Evolutionary conservation across 345 rosid species (phyloP).

Genomic region (Syzygium oleosum): DNA sequence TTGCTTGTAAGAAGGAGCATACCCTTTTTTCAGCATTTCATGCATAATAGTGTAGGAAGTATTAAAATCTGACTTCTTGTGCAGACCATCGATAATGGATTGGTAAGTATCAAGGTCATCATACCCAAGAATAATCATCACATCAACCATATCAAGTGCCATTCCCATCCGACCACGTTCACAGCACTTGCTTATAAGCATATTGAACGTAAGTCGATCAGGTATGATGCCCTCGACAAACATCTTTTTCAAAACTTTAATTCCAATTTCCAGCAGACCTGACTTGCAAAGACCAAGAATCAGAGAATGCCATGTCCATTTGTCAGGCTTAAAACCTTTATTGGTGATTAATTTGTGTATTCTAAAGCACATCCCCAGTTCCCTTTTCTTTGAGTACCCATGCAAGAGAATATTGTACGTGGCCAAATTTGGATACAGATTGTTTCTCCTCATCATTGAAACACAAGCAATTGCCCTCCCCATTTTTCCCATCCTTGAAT

Average conservation of each 20-base stretch:
- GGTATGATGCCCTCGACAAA: slow-evolving; percentile 37
- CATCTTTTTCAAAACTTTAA: slow-evolving; percentile 54
- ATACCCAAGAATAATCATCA: slow-evolving; percentile 39
- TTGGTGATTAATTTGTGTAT: slow-evolving; percentile 37
- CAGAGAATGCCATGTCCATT: slow-evolving; percentile 56
- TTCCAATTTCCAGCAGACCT: slow-evolving; percentile 48
- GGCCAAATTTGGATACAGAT: slow-evolving; percentile 38
- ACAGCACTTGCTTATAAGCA: slow-evolving; percentile 51
- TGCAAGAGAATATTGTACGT: slow-evolving; percentile 78
- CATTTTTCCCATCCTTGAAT: slow-evolving; percentile 59
- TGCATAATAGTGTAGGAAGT: slow-evolving; percentile 48
- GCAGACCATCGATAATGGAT: slow-evolving; percentile 39
- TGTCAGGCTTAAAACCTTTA: slow-evolving; percentile 49
- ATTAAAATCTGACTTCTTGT: slow-evolving; percentile 34
- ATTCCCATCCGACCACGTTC: slow-evolving; percentile 27
- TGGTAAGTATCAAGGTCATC: slow-evolving; percentile 32
- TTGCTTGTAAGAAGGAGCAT: slow-evolving; percentile 31
- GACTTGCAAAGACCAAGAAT: slow-evolving; percentile 59
- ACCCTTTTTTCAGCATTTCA: slow-evolving; percentile 51
- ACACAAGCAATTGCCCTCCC: slow-evolving; percentile 27
- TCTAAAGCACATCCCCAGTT: slow-evolving; percentile 33
- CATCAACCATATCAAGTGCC: slow-evolving; percentile 42
- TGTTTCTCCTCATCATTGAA: slow-evolving; percentile 25
- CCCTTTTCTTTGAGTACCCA: slow-evolving; percentile 55
- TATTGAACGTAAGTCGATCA: slow-evolving; percentile 43